phyloP scores from a whole-genome alignment of 78 protist species.

The Protostelium mycophagum region DNA sequence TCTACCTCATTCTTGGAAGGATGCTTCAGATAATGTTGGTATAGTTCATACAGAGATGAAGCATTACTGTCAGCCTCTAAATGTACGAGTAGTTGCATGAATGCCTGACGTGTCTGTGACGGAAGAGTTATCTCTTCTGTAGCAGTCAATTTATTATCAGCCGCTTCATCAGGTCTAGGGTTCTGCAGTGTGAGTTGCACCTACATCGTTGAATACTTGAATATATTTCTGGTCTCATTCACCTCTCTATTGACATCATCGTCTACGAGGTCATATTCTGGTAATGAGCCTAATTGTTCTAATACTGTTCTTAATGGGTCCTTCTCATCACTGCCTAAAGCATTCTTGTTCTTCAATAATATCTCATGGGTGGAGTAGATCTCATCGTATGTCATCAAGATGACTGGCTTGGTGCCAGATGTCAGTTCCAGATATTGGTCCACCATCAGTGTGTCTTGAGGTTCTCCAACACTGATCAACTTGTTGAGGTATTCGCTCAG shows the following conservation, averaged over 20 bases:
- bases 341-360: neutral
- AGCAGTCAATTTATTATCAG: neutral
- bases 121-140: neutral
- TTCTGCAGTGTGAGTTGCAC: neutral
- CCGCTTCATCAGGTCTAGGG: neutral
- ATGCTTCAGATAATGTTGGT: neutral
- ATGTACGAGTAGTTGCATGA: neutral
- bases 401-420: neutral
- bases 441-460: conserved; percentile 13
- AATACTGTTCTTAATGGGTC: neutral
- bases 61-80: neutral
- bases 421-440: conserved; percentile 15
- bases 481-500: conserved; percentile 5
- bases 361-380: neutral
- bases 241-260: neutral
- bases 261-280: neutral
- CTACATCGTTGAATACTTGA: neutral
- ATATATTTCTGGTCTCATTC: neutral
- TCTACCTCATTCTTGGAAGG: neutral
- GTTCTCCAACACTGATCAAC: conserved; percentile 6
- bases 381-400: conserved; percentile 9
- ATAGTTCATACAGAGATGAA: neutral
- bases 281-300: neutral
- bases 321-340: neutral
- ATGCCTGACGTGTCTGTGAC: neutral